Conservation (phyloP, 495 filamentous ascomycete species). For the Collariella sp. region DNA sequence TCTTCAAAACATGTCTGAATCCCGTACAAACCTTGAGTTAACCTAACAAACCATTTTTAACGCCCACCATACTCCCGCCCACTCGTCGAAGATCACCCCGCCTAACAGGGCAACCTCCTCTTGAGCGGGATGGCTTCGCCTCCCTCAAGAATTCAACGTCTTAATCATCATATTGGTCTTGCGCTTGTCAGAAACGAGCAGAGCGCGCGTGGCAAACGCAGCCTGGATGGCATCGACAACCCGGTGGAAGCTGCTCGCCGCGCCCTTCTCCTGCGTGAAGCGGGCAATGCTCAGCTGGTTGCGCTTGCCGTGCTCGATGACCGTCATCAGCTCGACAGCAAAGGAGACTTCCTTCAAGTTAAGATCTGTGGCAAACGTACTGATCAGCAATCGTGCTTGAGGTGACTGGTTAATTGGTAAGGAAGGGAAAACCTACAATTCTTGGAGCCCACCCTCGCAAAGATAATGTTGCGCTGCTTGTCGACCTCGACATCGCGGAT, state of each 20-base stretch:
- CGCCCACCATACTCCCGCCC: neutral
- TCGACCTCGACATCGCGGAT: slow-evolving; percentile 67
- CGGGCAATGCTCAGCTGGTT: slow-evolving; percentile 63
- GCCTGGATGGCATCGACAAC: slow-evolving; percentile 66
- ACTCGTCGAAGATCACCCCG: too few relatives aligned
- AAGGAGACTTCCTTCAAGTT: slow-evolving; percentile 70
- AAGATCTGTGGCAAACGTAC: slow-evolving; percentile 43
- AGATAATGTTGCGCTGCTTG: slow-evolving; percentile 62
- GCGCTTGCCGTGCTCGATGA: slow-evolving; percentile 68
- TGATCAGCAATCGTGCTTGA: slow-evolving; percentile 2
- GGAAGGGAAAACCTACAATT: slow-evolving; percentile 56
- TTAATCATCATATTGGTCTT: slow-evolving; percentile 61
- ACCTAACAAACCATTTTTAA: neutral
- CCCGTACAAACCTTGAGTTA: neutral
- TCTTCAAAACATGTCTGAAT: too few relatives aligned
- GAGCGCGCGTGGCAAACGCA: slow-evolving; percentile 47
- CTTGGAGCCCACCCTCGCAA: slow-evolving; percentile 58
- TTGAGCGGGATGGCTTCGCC: neutral
- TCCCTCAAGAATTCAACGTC: slow-evolving; percentile 38
- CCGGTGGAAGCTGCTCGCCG: slow-evolving; percentile 73
- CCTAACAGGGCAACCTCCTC: too few relatives aligned
- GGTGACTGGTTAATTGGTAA: slow-evolving; percentile 13
- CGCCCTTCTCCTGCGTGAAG: slow-evolving; percentile 80
- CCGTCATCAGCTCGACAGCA: slow-evolving; percentile 72
- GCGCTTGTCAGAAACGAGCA: slow-evolving; percentile 63